A percentile compares a stretch with the other conserved stretches of the same genome.
Conservation (phyloP, 805 yeast genomes). For the Monosporozyma aquatica region DNA sequence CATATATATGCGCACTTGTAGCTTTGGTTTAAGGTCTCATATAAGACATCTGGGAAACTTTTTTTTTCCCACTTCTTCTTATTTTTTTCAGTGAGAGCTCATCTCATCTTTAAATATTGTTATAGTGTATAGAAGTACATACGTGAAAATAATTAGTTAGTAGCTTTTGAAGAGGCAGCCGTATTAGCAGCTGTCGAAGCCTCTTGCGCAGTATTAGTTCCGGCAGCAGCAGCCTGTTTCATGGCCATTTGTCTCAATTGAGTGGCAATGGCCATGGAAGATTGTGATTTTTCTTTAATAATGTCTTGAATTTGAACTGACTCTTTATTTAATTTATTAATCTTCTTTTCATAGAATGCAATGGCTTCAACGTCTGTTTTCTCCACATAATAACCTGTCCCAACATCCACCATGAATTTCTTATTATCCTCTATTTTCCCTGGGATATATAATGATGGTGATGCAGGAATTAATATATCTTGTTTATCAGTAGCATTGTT, state of each 20-base stretch:
- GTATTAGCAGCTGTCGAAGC: neutral
- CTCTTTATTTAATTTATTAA: constrained; percentile 63
- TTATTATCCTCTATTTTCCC: constrained; percentile 61
- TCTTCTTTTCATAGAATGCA: constrained; percentile 62
- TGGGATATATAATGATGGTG: constrained; percentile 82
- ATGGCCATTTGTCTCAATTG: constrained; percentile 26
- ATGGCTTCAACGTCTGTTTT: constrained; percentile 60
- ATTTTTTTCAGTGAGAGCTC: too few species aligned
- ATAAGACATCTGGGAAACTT: too few species aligned
- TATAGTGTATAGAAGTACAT: too few species aligned
- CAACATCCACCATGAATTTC: constrained; percentile 82
- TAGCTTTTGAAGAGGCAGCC: too few species aligned
- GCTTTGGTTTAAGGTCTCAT: too few species aligned
- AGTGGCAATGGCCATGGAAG: constrained; percentile 26
- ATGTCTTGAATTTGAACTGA: constrained; percentile 64
- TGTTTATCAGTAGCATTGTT: constrained; percentile 35
- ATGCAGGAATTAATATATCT: constrained; percentile 72
- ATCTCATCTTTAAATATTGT: too few species aligned
- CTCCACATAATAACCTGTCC: constrained; percentile 92
- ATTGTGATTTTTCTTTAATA: constrained; percentile 61
- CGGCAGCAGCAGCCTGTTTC: constrained; percentile 13
- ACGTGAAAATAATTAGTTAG: too few species aligned
- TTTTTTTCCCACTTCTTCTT: too few species aligned
- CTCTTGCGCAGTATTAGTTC: neutral
- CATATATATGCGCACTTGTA: too few species aligned